Evolutionary conservation across 2,329 filamentous ascomycete genomes (phyloP).

Genomic region (Scolecobasidium constrictum): DNA sequence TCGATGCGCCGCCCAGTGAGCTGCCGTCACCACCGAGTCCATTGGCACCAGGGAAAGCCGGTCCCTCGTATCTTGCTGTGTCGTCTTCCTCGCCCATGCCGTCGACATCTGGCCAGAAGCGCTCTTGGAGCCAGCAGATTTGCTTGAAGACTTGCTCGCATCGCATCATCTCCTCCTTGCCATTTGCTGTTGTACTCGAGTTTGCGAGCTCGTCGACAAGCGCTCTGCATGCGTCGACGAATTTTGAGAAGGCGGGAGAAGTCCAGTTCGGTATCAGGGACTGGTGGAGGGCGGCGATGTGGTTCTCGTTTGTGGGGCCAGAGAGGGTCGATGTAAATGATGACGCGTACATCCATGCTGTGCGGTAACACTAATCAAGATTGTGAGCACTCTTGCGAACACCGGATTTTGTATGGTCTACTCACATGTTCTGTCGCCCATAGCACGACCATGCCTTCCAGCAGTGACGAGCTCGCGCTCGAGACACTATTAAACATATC

Average conservation of each 20-base stretch:
- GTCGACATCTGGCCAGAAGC: slow-evolving; percentile 39
- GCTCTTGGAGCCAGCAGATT: slow-evolving; percentile 36
- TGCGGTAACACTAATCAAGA: slow-evolving; percentile 29
- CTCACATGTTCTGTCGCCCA: slow-evolving; percentile 61
- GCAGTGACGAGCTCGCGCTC: slow-evolving; percentile 38
- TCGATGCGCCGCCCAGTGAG: neutral
- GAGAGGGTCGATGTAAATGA: slow-evolving; percentile 30
- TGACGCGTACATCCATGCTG: slow-evolving; percentile 37
- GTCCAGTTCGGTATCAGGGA: slow-evolving; percentile 41
- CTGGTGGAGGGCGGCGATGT: slow-evolving; percentile 38
- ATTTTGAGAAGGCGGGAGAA: slow-evolving; percentile 37
- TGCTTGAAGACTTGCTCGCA: slow-evolving; percentile 38
- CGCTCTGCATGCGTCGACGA: slow-evolving; percentile 36
- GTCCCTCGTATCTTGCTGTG: slow-evolving; percentile 10
- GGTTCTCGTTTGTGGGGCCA: slow-evolving; percentile 27
- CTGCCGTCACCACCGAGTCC: neutral
- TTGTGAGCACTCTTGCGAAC: too few species aligned
- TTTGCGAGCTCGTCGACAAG: slow-evolving; percentile 41
- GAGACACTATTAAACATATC: slow-evolving; percentile 49
- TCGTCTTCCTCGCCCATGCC: slow-evolving; percentile 37
- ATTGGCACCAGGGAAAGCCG: neutral
- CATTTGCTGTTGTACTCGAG: slow-evolving; percentile 33
- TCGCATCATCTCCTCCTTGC: slow-evolving; percentile 34
- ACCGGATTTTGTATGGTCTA: too few species aligned
- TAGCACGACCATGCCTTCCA: slow-evolving; percentile 62